A percentile compares a stretch with the other conserved stretches of the same genome.
phyloP scores from a whole-genome alignment of 768 basidiomycete genomes.

The Mycena leptocephala region DNA sequence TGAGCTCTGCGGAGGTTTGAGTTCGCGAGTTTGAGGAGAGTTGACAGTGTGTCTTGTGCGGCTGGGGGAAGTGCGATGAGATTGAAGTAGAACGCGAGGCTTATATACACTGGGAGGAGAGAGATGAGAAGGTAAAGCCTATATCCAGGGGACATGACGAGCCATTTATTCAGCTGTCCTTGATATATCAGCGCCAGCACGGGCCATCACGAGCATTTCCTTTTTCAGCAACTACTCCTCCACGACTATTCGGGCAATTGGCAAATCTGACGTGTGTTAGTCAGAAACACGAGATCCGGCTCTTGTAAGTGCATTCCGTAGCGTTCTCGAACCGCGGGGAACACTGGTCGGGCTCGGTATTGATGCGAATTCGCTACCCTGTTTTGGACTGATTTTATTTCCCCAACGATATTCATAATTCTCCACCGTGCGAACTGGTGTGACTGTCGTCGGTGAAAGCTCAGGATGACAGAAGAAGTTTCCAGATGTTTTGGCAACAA shows the following conservation, averaged over 20 bases:
- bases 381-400: no score
- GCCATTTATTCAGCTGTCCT: constrained; percentile 25
- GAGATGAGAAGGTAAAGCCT: constrained; percentile 55
- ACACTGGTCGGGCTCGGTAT: neutral
- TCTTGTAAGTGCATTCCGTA: neutral
- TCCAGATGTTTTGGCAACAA: no score
- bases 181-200: constrained; percentile 14
- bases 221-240: constrained; percentile 23
- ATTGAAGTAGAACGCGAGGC: constrained; percentile 53
- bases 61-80: constrained; percentile 46
- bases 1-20: constrained; percentile 31
- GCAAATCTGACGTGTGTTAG: neutral
- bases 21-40: constrained; percentile 56
- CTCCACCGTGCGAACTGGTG: no score
- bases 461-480: no score
- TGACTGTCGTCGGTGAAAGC: no score
- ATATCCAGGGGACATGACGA: constrained; percentile 55
- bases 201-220: constrained; percentile 34
- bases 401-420: no score
- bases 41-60: constrained; percentile 52
- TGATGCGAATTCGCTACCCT: neutral
- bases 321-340: neutral
- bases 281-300: constrained; percentile 1
- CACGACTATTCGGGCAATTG: constrained; percentile 29
- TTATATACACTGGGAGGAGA: constrained; percentile 59